phyloP scores from a whole-genome alignment of 1,284 basidiomycete genomes.

The Rhodotorula sp. region DNA sequence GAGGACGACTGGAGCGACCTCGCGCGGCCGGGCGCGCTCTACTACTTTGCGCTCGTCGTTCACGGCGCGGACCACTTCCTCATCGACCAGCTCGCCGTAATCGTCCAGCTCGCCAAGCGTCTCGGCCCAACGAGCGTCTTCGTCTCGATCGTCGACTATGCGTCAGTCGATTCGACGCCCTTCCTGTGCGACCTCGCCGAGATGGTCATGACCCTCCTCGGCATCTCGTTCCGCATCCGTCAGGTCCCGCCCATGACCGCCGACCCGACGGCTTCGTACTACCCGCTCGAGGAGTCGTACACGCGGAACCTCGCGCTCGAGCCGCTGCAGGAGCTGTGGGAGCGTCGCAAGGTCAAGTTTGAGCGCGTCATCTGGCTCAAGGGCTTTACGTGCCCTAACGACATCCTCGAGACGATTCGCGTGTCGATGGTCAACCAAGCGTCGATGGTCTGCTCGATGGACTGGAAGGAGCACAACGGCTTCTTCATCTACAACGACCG shows the following conservation, averaged over 20 bases:
- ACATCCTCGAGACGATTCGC: slow-evolving; percentile 89
- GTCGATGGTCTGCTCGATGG: slow-evolving; percentile 96
- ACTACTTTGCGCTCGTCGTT: slow-evolving; percentile 88
- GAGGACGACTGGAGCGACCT: slow-evolving; percentile 86
- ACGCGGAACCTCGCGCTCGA: slow-evolving; percentile 87
- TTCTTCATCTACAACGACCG: slow-evolving; percentile 96
- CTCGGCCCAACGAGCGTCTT: slow-evolving; percentile 85
- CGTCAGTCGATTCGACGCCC: slow-evolving; percentile 86
- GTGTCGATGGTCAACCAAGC: slow-evolving; percentile 85
- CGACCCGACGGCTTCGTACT: slow-evolving; percentile 82
- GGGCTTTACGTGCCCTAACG: slow-evolving; percentile 94
- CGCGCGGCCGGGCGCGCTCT: slow-evolving; percentile 74
- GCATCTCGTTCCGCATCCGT: slow-evolving; percentile 85
- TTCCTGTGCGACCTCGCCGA: slow-evolving; percentile 89
- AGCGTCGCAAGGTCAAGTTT: slow-evolving; percentile 76
- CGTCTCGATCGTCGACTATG: slow-evolving; percentile 94
- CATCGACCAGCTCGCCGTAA: slow-evolving; percentile 91
- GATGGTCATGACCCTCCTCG: slow-evolving; percentile 83
- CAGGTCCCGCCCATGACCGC: slow-evolving; percentile 83
- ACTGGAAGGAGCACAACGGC: slow-evolving; percentile 94
- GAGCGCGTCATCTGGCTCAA: slow-evolving; percentile 91
- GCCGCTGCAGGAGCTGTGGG: slow-evolving; percentile 78
- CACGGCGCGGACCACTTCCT: slow-evolving; percentile 97
- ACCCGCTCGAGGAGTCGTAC: slow-evolving; percentile 88
- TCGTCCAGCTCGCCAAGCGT: slow-evolving; percentile 86